phyloP scores from a whole-genome alignment of 352 stramenopile species.

The Phytophthora ohioensis region DNA sequence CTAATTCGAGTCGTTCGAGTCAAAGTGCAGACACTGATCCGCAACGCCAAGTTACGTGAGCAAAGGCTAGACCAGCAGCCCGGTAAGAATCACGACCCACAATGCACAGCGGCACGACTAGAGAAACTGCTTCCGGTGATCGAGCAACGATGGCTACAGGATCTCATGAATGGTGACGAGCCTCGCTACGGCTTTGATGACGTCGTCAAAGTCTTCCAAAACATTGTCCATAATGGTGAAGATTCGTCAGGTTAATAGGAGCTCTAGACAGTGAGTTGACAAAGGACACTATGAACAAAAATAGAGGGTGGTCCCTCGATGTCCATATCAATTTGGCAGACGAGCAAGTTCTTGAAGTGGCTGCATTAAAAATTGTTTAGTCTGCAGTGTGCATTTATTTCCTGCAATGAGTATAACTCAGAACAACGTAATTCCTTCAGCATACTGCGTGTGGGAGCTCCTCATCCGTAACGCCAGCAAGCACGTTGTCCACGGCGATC shows the following conservation, averaged over 20 bases:
- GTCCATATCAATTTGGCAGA: conserved; percentile 14
- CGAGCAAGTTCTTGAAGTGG: conserved; percentile 8
- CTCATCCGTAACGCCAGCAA: conserved; percentile 52
- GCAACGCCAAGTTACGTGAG: conserved; percentile 29
- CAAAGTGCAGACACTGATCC: conserved; percentile 44
- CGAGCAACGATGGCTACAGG: conserved; percentile 42
- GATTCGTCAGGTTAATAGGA: conserved; percentile 12
- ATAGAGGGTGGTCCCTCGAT: background rate
- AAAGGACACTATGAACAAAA: conserved; percentile 14
- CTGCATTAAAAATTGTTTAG: conserved; percentile 6
- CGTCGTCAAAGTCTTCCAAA: conserved; percentile 40
- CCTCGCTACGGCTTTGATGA: conserved; percentile 47
- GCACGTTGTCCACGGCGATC: conserved; percentile 68
- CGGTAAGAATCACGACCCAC: conserved; percentile 8
- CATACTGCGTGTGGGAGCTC: conserved; percentile 52
- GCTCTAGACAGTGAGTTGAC: conserved; percentile 11
- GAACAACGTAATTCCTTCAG: conserved; percentile 2
- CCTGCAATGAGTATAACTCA: background rate
- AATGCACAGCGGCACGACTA: conserved; percentile 34
- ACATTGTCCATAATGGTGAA: conserved; percentile 20
- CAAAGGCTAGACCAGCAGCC: conserved; percentile 12
- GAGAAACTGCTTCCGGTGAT: conserved; percentile 40
- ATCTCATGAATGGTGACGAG: conserved; percentile 36
- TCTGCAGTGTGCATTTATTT: conserved; percentile 6
- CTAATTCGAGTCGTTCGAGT: conserved; percentile 50